These are phyloP conservation scores for Phytophthora sp. DNA, from an alignment of 352 stramenopile genomes.

Conservation along the genomic window DNA sequence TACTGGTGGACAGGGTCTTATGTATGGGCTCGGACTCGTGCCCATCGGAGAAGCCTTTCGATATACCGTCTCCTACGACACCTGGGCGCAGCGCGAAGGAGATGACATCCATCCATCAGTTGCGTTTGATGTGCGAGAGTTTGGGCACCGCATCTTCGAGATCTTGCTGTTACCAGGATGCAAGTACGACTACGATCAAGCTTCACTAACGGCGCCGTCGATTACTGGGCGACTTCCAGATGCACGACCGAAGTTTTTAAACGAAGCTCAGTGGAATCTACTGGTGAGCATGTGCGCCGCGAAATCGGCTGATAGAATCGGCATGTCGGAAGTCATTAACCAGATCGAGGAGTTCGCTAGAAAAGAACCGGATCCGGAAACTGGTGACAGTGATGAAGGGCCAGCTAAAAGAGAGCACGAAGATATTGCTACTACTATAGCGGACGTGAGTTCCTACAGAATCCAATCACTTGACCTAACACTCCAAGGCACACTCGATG, in stretches of 20 bases:
- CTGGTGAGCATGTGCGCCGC: background rate
- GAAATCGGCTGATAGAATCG: background rate
- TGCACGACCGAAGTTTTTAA: background rate
- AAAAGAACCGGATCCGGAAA: background rate
- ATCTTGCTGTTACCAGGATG: no score
- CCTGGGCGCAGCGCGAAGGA: no score
- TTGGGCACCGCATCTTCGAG: background rate
- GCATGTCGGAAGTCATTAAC: background rate
- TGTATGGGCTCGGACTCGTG: background rate
- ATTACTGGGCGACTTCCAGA: background rate
- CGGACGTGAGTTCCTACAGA: background rate
- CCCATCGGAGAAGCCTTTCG: background rate
- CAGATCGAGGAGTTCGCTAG: background rate
- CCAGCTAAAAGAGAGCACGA: background rate
- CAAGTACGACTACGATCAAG: no score
- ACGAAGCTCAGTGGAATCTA: background rate
- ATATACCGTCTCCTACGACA: no score
- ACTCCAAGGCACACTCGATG: background rate
- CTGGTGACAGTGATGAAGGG: no score
- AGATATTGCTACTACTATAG: background rate
- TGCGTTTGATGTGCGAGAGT: background rate
- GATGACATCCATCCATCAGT: no score
- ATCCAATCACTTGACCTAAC: background rate
- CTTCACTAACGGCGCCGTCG: background rate
- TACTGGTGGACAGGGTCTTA: no score